Percentiles rank a stretch among this genome's conserved stretches.
Evolutionary conservation across 176 grass and related monocot species (phyloP).

Genomic region (Paspalum vaginatum): DNA sequence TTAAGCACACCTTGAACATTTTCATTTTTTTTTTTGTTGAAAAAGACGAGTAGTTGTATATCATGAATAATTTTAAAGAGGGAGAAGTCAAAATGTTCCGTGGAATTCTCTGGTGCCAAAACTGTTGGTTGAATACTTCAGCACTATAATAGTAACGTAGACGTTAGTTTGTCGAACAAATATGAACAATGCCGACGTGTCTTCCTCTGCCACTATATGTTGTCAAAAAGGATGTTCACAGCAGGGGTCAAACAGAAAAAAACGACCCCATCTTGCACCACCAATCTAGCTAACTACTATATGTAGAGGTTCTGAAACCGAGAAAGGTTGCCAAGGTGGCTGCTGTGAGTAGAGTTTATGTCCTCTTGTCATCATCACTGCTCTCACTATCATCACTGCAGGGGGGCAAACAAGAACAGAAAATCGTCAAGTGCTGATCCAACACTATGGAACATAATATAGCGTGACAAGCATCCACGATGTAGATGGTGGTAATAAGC

Average conservation of each 20-base stretch:
- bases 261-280: slow-evolving; percentile 35
- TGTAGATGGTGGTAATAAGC: not conserved
- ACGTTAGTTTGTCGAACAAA: slow-evolving; percentile 25
- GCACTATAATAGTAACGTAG: not conserved
- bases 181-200: slow-evolving; percentile 27
- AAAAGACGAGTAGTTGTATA: too few species aligned
- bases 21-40: too few species aligned
- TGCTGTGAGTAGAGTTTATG: slow-evolving; percentile 26
- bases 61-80: too few species aligned
- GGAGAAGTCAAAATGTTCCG: not conserved
- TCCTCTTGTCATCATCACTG: slow-evolving; percentile 72
- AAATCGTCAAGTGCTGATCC: slow-evolving; percentile 7
- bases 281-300: slow-evolving; percentile 42
- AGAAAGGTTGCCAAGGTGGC: not conserved
- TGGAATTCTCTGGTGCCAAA: not conserved
- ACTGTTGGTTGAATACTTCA: not conserved
- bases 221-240: slow-evolving; percentile 47
- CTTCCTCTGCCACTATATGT: slow-evolving; percentile 34
- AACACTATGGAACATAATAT: not conserved
- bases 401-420: not conserved
- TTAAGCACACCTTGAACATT: too few species aligned
- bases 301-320: not conserved
- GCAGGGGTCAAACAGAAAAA: slow-evolving; percentile 42
- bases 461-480: not conserved
- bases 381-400: slow-evolving; percentile 83